Evolutionary conservation across 495 filamentous ascomycete genomes (phyloP), one percentile per base, ranked within the genome.

Genomic region (Hypoxylon lenormandii): DNA sequence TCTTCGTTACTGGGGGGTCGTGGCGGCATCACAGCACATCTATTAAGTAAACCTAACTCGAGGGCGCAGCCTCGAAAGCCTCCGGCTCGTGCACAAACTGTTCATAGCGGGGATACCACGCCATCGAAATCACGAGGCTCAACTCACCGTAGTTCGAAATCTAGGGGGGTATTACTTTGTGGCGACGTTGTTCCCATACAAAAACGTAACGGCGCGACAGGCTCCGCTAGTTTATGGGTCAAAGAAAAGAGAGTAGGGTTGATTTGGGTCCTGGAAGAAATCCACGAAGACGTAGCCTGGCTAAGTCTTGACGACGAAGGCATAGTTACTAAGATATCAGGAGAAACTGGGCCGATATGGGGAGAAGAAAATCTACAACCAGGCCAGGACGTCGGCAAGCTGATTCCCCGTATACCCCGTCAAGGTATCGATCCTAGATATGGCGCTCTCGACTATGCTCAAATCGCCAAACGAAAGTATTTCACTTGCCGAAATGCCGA

Each of bases 251-350:
- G 87, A 43, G 91, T 93, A 46, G 93, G 94, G 5, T 76, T 98
- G 49, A 97, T 98, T 54, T 98, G 95, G 95, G 95, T 98, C 13
- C 75, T 98, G 4, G 95, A 98, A 78, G 95, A 98, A 77, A 97
- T 98, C 54, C 92, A 92, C 55, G 95, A 98, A 80, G 93, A 98
- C 74, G 88, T 94, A 36, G 93, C 91, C 23, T 83, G 84, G 57
- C 70, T 98, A 8, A 84, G 76, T 22, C 83, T 93, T 21, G 92
- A 94, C 71, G 85, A 90, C 40, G 87, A 90, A 23, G 93, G 92
- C 51, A 83, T 84, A 36, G 83, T 97, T 13, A 81, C 84, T 13
- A 86, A 84, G 46, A 84, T 89, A 19, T 82, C 85, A 12, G 95
- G 95, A 22, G 86, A 89, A 40, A 84, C 85, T 1, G 87, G 86